Evolutionary conservation across 2,329 filamentous ascomycete genomes (phyloP).

Genomic region (Sclerotiophoma versabilis): DNA sequence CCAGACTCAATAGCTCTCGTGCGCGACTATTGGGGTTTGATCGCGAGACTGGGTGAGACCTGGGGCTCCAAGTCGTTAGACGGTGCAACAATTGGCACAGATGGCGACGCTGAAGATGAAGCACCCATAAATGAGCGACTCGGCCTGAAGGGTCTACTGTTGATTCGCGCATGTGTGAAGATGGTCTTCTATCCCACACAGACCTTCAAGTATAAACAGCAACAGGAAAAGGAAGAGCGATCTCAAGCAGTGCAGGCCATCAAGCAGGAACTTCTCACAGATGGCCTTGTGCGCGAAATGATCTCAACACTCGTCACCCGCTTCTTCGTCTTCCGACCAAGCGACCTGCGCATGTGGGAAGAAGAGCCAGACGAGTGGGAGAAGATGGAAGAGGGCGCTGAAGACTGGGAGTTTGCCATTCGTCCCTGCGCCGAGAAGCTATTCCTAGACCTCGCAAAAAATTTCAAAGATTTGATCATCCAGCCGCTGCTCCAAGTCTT

Average conservation of each 20-base stretch:
- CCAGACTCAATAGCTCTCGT: constrained; percentile 80
- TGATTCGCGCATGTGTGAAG: constrained; percentile 82
- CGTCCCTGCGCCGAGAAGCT: constrained; percentile 92
- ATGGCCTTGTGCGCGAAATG: constrained; percentile 78
- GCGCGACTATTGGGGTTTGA: constrained; percentile 83
- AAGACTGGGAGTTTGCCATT: constrained; percentile 87
- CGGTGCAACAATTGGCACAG: constrained; percentile 52
- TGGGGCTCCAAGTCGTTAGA: constrained; percentile 64
- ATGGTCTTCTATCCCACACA: constrained; percentile 83
- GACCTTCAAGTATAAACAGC: constrained; percentile 82
- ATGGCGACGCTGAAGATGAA: constrained; percentile 57
- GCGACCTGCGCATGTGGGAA: constrained; percentile 90
- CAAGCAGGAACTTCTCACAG: constrained; percentile 76
- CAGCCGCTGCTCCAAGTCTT: constrained; percentile 85
- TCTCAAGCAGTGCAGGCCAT: constrained; percentile 72
- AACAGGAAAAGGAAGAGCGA: constrained; percentile 78
- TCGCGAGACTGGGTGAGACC: constrained; percentile 76
- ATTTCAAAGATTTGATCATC: constrained; percentile 83
- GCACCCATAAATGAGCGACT: constrained; percentile 75
- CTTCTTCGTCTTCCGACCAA: constrained; percentile 85
- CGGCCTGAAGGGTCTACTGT: constrained; percentile 80
- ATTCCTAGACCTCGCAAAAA: constrained; percentile 87
- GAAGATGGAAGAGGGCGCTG: constrained; percentile 82
- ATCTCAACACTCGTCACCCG: constrained; percentile 85
- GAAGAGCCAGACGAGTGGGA: constrained; percentile 97